These are phyloP conservation scores for Trichoderma atrobrunneum DNA, from an alignment of 2,329 filamentous ascomycete species.

Conservation along the genomic window DNA sequence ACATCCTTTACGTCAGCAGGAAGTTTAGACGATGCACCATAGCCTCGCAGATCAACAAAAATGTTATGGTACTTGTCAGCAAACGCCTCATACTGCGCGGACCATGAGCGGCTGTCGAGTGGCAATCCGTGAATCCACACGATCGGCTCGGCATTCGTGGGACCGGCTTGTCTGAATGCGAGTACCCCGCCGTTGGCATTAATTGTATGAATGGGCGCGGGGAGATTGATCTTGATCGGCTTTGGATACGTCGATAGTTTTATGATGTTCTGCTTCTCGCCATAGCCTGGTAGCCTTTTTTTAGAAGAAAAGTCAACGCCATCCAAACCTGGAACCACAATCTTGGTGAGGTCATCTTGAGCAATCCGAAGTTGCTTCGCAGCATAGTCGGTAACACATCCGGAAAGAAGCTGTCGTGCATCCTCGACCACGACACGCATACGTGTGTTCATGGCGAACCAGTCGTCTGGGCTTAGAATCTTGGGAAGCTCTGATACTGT, in stretches of 20 bases:
- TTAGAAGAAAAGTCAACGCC: neutral
- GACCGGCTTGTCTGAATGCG: neutral
- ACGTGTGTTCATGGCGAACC: neutral
- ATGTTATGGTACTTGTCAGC: neutral
- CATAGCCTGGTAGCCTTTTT: neutral
- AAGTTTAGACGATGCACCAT: neutral
- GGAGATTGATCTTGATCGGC: neutral
- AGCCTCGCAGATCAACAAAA: neutral
- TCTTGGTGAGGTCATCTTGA: neutral
- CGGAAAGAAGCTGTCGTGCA: neutral
- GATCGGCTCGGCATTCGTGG: neutral
- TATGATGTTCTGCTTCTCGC: neutral
- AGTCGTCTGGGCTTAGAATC: neutral
- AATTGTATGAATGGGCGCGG: neutral
- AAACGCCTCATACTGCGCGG: neutral
- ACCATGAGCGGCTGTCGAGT: neutral
- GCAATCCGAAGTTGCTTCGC: neutral
- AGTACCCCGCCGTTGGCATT: neutral
- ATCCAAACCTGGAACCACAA: neutral
- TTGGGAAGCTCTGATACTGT: neutral
- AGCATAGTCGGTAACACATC: neutral
- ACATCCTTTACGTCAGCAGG: neutral
- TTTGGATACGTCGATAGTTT: neutral
- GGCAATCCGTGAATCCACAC: neutral
- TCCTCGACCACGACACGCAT: neutral